Conservation (phyloP, 768 basidiomycete genomes). For the Tulasnella sp. region DNA sequence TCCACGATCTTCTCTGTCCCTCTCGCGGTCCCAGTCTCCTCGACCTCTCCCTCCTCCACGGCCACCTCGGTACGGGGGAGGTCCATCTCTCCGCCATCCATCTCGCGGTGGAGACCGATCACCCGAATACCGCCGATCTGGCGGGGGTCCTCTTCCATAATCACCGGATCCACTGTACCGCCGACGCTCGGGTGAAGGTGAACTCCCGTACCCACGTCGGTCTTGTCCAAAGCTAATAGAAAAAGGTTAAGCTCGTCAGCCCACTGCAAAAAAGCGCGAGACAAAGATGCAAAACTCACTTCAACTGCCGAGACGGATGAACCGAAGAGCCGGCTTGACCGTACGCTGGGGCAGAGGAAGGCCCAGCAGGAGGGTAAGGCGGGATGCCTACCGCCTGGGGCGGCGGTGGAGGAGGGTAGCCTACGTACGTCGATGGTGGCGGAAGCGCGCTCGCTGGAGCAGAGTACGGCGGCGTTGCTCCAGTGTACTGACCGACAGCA, state of each 20-base stretch:
- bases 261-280: not conserved
- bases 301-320: conserved; percentile 16
- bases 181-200: conserved; percentile 4
- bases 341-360: conserved; percentile 8
- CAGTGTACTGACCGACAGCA: not conserved
- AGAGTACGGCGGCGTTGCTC: conserved; percentile 3
- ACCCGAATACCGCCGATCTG: not conserved
- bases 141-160: not conserved
- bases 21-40: not conserved
- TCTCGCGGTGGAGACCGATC: conserved; percentile 9
- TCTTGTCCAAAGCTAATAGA: not conserved
- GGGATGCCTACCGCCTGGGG: not conserved
- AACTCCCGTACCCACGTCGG: not conserved
- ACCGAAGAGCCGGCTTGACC: not conserved
- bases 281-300: not conserved
- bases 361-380: conserved; percentile 12
- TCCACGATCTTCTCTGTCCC: not conserved
- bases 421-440: not conserved
- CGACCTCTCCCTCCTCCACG: conserved; percentile 3
- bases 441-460: not conserved
- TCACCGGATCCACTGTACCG: conserved; percentile 1
- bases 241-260: not conserved
- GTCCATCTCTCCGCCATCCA: not conserved
- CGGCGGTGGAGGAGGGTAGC: conserved; percentile 14
- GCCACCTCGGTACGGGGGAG: not conserved